Evolutionary conservation across 108 stramenopile species (phyloP), one percentile per base, ranked within the genome.

Genomic region (Cyclotella cryptica): DNA sequence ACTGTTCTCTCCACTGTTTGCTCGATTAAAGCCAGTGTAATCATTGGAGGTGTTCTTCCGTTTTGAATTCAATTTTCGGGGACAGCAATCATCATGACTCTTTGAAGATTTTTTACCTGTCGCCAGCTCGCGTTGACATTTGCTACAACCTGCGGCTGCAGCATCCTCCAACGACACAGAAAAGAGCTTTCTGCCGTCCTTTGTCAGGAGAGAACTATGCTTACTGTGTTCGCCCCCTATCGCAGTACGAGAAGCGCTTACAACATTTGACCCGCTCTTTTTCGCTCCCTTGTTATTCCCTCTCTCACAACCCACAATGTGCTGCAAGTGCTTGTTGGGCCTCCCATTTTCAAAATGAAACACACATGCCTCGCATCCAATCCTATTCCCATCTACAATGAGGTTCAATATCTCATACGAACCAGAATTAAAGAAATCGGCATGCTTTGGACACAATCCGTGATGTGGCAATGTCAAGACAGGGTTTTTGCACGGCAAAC

Each of bases 371-470:
- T 72, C 42, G 42, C 81, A 83, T 45, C 26, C 45, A 11, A 69
- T 43, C 0, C 63, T 12, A 57, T 74, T 68, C 19, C 80, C 80
- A 35, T 81, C 80, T 14, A 81, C 80, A 18, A 75, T 42, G 3
- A 81, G 44, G 41, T 69, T 69, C 73, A 81, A 51, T 65, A 81
- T 81, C 69, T 81, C 80, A 54, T 75, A 81, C 12, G 74, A 75
- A 12, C 80, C 80, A 44, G 80, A 81, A 44, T 63, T 53, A 43
- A 43, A 81, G 64, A 81, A 81, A 52, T 81, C 80, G 27, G 28
- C 41, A 35, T 81, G 80, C 10, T 66, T 51, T 10, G 80, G 80
- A 52, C 80, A 81, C 24, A 81, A 43, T 24, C 63, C 73, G 44
- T 81, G 80, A 49, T 81, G 80, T 27, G 80, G 80, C 24, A 77